A percentile compares a stretch with the other conserved stretches of the same genome.
Conservation (phyloP, 1,284 basidiomycete genomes). For the Takashimella tepidaria region DNA sequence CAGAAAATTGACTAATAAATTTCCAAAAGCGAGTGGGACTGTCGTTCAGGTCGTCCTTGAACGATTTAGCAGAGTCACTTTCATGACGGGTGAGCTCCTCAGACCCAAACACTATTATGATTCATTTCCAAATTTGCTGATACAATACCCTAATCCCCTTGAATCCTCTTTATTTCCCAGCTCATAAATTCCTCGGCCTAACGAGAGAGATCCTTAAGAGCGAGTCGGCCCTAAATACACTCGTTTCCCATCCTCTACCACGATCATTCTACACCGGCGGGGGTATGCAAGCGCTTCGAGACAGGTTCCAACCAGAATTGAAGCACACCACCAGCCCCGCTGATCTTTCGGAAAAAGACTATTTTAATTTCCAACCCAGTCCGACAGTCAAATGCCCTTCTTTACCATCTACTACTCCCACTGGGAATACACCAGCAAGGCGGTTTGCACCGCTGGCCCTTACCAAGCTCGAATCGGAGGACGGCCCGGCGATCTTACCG, state of each 20-base stretch:
- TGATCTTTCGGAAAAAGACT: conserved; percentile 28
- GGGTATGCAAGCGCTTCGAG: conserved; percentile 80
- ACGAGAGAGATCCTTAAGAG: conserved; percentile 93
- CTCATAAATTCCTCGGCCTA: conserved; percentile 91
- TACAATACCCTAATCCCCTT: not conserved
- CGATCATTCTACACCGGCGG: conserved; percentile 88
- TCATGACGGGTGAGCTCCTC: conserved; percentile 54
- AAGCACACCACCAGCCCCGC: not conserved
- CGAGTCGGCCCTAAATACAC: conserved; percentile 92
- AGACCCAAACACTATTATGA: no score
- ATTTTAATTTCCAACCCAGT: conserved; percentile 42
- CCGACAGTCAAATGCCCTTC: conserved; percentile 40
- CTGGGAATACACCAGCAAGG: not conserved
- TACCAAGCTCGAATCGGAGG: conserved; percentile 16
- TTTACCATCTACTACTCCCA: conserved; percentile 26
- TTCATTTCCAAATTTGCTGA: no score
- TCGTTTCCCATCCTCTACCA: conserved; percentile 91
- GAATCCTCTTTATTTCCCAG: conserved; percentile 57
- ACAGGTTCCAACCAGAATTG: conserved; percentile 58
- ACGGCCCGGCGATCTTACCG: not conserved
- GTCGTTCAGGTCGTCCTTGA: conserved; percentile 71
- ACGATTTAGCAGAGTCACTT: conserved; percentile 92
- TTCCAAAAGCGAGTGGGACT: conserved; percentile 92
- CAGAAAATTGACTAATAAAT: conserved; percentile 72
- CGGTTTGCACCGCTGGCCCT: not conserved